Evolutionary conservation across 768 basidiomycete species (phyloP).

Genomic region (Amanita pseudoporphyria): DNA sequence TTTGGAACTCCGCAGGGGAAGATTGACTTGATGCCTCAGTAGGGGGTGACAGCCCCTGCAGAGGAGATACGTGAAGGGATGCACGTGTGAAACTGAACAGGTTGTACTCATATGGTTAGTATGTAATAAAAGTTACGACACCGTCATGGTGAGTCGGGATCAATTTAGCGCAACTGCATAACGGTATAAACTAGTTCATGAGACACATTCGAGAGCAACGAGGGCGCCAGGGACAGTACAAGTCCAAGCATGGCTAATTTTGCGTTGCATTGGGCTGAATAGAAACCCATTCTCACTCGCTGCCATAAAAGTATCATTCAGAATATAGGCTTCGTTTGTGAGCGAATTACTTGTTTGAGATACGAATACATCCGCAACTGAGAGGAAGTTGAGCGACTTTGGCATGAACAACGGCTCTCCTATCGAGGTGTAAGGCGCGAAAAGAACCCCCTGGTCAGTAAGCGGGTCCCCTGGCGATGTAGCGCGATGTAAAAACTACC

Average conservation of each 20-base stretch:
- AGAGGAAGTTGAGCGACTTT: slow-evolving; percentile 10
- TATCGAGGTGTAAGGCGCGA: neutral
- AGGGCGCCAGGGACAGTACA: slow-evolving; percentile 5
- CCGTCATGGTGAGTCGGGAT: too few relatives aligned
- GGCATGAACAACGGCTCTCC: neutral
- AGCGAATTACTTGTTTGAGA: too few relatives aligned
- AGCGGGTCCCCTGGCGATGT: slow-evolving; percentile 12
- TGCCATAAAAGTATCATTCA: slow-evolving; percentile 30
- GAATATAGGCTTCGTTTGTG: slow-evolving; percentile 9
- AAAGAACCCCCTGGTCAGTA: neutral
- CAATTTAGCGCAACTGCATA: too few relatives aligned
- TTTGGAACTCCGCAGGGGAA: too few relatives aligned
- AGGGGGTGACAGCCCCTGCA: too few relatives aligned
- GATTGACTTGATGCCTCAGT: too few relatives aligned
- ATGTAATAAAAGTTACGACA: too few relatives aligned
- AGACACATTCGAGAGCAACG: neutral
- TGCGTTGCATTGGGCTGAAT: slow-evolving; percentile 8
- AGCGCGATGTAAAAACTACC: slow-evolving; percentile 34
- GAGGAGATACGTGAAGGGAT: too few relatives aligned
- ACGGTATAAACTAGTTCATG: too few relatives aligned
- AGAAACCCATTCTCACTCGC: slow-evolving; percentile 49
- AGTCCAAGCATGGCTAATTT: neutral
- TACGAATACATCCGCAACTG: slow-evolving; percentile 7
- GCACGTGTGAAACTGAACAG: too few relatives aligned
- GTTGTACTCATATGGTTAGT: too few relatives aligned